Conservation (phyloP, 106 monocot genomes). For the Vanilla planifolia region DNA sequence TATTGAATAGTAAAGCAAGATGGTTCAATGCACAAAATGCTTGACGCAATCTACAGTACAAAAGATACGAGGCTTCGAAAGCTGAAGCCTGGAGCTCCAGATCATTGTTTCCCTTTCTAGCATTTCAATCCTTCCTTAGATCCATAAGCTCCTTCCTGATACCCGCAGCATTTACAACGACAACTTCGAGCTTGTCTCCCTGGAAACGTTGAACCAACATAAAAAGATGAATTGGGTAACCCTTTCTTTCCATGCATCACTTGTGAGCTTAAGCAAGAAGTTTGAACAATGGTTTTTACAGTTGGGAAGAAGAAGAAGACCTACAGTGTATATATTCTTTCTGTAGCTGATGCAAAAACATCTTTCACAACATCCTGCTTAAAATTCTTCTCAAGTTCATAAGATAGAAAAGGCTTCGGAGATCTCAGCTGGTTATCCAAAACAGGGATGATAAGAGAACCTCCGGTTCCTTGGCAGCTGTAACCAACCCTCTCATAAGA, state of each 20-base stretch:
- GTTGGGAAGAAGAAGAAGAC: too few species aligned
- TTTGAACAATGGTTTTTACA: too few species aligned
- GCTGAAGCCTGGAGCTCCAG: too few species aligned
- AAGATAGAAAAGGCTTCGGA: slow-evolving; percentile 83
- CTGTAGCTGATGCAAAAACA: slow-evolving; percentile 93
- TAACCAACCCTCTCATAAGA: slow-evolving; percentile 93
- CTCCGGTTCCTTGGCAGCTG: slow-evolving; percentile 78
- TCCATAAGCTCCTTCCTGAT: slow-evolving; percentile 65
- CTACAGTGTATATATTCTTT: slow-evolving; percentile 93
- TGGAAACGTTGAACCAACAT: slow-evolving; percentile 20
- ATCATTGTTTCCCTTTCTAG: too few species aligned
- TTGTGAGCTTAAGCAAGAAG: too few species aligned
- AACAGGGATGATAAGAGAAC: slow-evolving; percentile 78
- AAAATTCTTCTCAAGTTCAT: too few species aligned
- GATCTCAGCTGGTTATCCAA: slow-evolving; percentile 92
- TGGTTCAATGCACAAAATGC: too few species aligned
- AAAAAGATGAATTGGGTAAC: not conserved
- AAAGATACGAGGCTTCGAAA: too few species aligned
- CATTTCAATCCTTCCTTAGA: slow-evolving; percentile 88
- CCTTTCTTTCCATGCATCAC: too few species aligned
- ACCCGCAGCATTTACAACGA: slow-evolving; percentile 72
- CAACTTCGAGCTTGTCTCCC: slow-evolving; percentile 90
- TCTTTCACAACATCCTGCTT: slow-evolving; percentile 93
- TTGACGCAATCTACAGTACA: too few species aligned
- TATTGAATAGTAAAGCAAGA: too few species aligned